Percentiles rank a stretch among this genome's conserved stretches.
These are phyloP conservation scores for Taiwanofungus camphoratus DNA, from an alignment of 1,284 basidiomycete genomes.

Conservation along the genomic window DNA sequence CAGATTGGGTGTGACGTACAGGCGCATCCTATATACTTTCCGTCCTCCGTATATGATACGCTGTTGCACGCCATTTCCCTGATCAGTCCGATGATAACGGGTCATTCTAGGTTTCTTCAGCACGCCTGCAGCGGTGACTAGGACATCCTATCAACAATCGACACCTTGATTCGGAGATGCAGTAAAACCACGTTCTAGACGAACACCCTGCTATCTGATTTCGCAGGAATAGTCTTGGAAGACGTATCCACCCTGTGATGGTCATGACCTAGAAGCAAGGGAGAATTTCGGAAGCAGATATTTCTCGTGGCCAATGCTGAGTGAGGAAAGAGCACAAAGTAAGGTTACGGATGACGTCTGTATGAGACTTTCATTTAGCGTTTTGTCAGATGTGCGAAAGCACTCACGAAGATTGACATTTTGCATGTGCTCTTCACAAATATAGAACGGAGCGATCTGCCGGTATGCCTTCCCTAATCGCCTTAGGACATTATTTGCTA, in stretches of 20 bases:
- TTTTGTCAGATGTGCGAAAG: constrained; percentile 1
- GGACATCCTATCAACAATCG: constrained; percentile 2
- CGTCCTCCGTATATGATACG: background rate
- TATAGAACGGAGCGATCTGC: background rate
- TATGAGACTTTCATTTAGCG: constrained; percentile 1
- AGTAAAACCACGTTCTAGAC: constrained; percentile 1
- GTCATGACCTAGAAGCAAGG: constrained; percentile 7
- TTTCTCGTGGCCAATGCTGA: background rate
- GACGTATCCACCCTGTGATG: constrained; percentile 3
- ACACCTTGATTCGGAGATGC: constrained; percentile 1
- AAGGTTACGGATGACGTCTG: constrained; percentile 8
- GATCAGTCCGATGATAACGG: constrained; percentile 6
- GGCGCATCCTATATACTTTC: background rate
- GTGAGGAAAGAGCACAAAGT: background rate
- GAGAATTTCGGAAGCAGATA: constrained; percentile 1
- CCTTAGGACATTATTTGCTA: background rate
- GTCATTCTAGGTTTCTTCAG: background rate
- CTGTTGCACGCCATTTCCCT: background rate
- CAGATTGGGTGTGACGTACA: constrained; percentile 1
- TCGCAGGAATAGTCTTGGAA: constrained; percentile 2
- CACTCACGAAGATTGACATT: constrained; percentile 10
- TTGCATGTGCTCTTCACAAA: background rate
- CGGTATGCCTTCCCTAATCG: background rate
- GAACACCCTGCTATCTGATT: constrained; percentile 6
- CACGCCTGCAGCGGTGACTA: constrained; percentile 2